Evolutionary conservation across 805 yeast species (phyloP).

Genomic region (Cephaloascus fragrans): DNA sequence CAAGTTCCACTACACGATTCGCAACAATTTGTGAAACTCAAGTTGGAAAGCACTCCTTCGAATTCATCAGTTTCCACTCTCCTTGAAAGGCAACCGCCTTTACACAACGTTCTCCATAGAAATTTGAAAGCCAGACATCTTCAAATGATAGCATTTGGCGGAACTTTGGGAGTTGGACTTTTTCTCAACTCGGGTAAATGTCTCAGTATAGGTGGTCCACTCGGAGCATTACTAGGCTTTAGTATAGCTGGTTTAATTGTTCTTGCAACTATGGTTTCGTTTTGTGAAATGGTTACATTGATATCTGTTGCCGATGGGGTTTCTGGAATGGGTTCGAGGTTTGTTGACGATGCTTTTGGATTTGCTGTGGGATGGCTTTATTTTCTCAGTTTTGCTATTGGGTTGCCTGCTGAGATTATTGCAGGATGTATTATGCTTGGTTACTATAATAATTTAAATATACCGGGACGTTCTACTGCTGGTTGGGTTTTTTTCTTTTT

Average conservation of each 20-base stretch:
- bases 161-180: constrained; percentile 34
- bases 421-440: constrained; percentile 32
- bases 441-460: constrained; percentile 21
- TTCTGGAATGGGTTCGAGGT: constrained; percentile 31
- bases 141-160: constrained; percentile 37
- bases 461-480: constrained; percentile 18
- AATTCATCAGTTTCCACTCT: constrained; percentile 3
- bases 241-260: constrained; percentile 28
- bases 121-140: constrained; percentile 27
- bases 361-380: constrained; percentile 36
- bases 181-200: constrained; percentile 33
- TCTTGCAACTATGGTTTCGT: constrained; percentile 28
- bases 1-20: constrained; percentile 1
- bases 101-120: constrained; percentile 16
- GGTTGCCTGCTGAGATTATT: constrained; percentile 34
- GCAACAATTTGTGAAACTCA: constrained; percentile 2
- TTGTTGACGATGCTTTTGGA: constrained; percentile 36
- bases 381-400: constrained; percentile 30
- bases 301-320: constrained; percentile 38
- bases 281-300: constrained; percentile 38
- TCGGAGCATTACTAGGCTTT: constrained; percentile 31
- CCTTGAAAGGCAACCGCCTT: constrained; percentile 3
- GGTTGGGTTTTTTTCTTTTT: constrained; percentile 30
- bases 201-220: constrained; percentile 31
- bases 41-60: constrained; percentile 4